A percentile compares a stretch with the other conserved stretches of the same genome.
Evolutionary conservation across 1,284 basidiomycete genomes (phyloP).

Genomic region (Papiliotrema fonsecae): DNA sequence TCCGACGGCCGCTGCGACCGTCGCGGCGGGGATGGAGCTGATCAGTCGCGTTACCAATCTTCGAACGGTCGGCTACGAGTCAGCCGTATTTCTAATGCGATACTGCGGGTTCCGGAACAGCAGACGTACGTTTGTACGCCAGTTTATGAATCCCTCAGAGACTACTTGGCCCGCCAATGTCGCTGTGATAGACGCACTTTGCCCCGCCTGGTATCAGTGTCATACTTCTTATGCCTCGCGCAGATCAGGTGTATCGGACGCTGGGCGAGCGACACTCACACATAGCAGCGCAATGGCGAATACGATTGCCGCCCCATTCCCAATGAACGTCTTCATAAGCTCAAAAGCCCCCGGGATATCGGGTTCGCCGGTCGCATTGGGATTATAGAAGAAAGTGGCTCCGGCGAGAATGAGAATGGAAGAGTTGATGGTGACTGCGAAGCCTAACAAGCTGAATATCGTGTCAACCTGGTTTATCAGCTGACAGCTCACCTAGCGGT

Average conservation of each 20-base stretch:
- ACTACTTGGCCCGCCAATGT: conserved; percentile 90
- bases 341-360: conserved; percentile 77
- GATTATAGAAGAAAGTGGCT: conserved; percentile 66
- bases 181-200: conserved; percentile 87
- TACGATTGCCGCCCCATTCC: conserved; percentile 68
- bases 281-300: conserved; percentile 82
- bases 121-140: conserved; percentile 69
- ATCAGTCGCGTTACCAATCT: conserved; percentile 78
- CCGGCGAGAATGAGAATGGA: conserved; percentile 58
- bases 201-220: conserved; percentile 57
- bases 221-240: neutral
- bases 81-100: conserved; percentile 1
- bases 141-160: conserved; percentile 87
- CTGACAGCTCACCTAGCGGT: neutral
- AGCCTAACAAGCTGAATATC: conserved; percentile 58
- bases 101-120: neutral
- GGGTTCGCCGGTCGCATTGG: conserved; percentile 52
- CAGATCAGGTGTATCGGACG: too few relatives aligned
- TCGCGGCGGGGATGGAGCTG: conserved; percentile 79
- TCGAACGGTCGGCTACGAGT: conserved; percentile 64
- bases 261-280: conserved; percentile 18
- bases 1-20: conserved; percentile 72
- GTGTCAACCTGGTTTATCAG: conserved; percentile 47
- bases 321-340: conserved; percentile 63
- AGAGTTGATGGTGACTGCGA: conserved; percentile 83